phyloP scores from a whole-genome alignment of 805 yeast species.

The Scheffersomyces stipitis region DNA sequence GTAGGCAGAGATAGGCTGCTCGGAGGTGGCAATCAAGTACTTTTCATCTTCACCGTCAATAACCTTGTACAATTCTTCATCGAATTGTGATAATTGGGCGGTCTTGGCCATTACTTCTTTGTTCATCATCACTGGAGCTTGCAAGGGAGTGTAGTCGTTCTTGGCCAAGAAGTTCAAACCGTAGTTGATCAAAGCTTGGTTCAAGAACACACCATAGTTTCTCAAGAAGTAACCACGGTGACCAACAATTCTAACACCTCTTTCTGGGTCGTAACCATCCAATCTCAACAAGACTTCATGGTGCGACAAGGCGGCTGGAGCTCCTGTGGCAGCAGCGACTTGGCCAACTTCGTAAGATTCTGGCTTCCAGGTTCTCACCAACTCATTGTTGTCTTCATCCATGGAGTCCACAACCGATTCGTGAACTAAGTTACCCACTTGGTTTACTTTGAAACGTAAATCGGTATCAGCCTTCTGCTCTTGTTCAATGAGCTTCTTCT shows the following conservation, averaged over 20 bases:
- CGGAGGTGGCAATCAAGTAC: conserved; percentile 96
- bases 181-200: conserved; percentile 96
- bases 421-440: conserved; percentile 92
- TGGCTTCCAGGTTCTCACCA: conserved; percentile 87
- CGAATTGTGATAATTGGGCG: conserved; percentile 96
- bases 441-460: conserved; percentile 78
- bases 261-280: conserved; percentile 98
- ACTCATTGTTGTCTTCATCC: conserved; percentile 88
- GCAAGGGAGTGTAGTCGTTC: conserved; percentile 83
- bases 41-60: conserved; percentile 97
- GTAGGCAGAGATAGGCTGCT: conserved; percentile 98
- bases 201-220: conserved; percentile 93
- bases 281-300: conserved; percentile 92
- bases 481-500: conserved; percentile 59
- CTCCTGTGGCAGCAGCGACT: conserved; percentile 74
- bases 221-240: conserved; percentile 98
- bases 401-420: conserved; percentile 82
- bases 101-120: conserved; percentile 99
- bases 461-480: conserved; percentile 81
- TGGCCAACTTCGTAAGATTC: conserved; percentile 62
- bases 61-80: conserved; percentile 96
- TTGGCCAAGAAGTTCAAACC: conserved; percentile 82
- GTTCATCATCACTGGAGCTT: conserved; percentile 99
- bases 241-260: conserved; percentile 96
- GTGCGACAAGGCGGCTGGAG: conserved; percentile 80